Conservation (phyloP, 1,284 basidiomycete genomes). For the Tremellales sp. region DNA sequence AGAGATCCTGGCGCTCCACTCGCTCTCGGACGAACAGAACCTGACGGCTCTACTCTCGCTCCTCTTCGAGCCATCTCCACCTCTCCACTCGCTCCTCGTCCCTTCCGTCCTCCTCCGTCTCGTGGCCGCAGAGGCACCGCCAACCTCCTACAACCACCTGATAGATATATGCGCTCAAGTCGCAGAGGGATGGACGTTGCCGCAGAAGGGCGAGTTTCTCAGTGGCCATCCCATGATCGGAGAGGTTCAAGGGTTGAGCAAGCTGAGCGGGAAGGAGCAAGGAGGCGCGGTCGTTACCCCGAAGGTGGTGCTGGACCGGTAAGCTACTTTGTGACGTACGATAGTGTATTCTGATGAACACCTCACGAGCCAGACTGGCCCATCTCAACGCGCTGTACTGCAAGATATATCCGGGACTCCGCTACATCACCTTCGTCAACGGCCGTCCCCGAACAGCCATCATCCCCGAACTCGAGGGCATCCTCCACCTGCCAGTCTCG, state of each 20-base stretch:
- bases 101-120: constrained; percentile 23
- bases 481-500: constrained; percentile 49
- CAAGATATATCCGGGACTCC: constrained; percentile 63
- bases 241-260: constrained; percentile 61
- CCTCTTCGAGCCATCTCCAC: constrained; percentile 34
- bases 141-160: constrained; percentile 56
- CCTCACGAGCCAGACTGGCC: constrained; percentile 29
- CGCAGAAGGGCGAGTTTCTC: constrained; percentile 65
- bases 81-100: constrained; percentile 25
- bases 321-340: constrained; percentile 8
- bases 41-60: constrained; percentile 22
- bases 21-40: too few relatives aligned
- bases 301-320: constrained; percentile 39
- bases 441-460: constrained; percentile 68
- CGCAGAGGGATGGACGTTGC: constrained; percentile 58
- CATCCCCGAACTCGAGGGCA: constrained; percentile 71
- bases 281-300: constrained; percentile 44
- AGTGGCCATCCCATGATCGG: constrained; percentile 84
- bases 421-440: constrained; percentile 89
- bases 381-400: constrained; percentile 76
- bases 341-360: not conserved
- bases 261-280: constrained; percentile 73
- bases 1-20: too few relatives aligned
- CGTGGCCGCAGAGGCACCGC: constrained; percentile 3
- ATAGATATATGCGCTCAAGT: constrained; percentile 59